Base-by-base conservation (phyloP, 805 yeast species). In the Suhomyces kilbournensis region DNA sequence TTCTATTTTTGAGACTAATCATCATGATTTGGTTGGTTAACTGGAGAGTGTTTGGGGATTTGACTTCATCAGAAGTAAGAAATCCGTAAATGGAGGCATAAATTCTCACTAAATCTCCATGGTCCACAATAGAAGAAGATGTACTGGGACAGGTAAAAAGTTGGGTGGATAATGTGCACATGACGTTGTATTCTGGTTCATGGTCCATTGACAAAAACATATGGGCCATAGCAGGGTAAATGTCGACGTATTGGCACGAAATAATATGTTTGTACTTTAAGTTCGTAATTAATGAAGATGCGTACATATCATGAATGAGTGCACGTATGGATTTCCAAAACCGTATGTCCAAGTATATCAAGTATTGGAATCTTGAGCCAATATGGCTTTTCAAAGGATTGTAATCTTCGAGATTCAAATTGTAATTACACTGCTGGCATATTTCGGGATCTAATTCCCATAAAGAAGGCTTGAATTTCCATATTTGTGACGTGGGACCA, bases 91-190 rank as follows among this genome's bases (percentile, higher is more conserved):
- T 76, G 7, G 85, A 71, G 4, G 88, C 84, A 51, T 87, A 67
- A 52, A 88, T 79, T 47, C 83, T 75, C 2, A 84, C 74, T 19
- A 86, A 69, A 55, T 85, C 89, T 7, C 90, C 90, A 59, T 84
- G 87, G 28, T 74, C 67, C 6, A 84, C 76, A 23, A 88, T 80
- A 25, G 82, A 71, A 1, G 81, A 79, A 0, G 96, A 85, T 57
- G 87, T 85, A 0, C 91, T 81, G 0, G 97, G 97, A 50, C 96
- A 86, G 0, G 97, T 92, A 67, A 91, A 91, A 20, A 94, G 71
- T 68, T 94, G 99, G 0, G 93, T 84, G 0, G 96, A 84, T 19
- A 93, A 70, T 38, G 85, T 82, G 38, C 85, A 79, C 73, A 92
- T 76, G 3, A 88, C 78, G 10, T 93, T 89, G 50, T 82, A 70